Percentiles rank a stretch among this genome's conserved stretches.
Evolutionary conservation across 169 alveolate species (phyloP).

Genomic region (Eimeria falciformis): DNA sequence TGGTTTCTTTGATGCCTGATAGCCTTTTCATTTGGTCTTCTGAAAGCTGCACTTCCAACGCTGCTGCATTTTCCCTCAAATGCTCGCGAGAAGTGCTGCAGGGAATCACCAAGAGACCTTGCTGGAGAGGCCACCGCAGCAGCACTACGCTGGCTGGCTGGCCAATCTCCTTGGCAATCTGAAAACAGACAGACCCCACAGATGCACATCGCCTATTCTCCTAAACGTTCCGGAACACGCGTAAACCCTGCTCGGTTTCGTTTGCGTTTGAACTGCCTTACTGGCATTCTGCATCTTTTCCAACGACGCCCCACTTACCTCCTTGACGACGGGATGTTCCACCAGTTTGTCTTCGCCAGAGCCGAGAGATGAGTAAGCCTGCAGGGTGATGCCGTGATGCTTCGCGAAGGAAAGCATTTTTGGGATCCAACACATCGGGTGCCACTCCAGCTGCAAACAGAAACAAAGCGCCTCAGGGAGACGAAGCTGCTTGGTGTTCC

Average conservation of each 20-base stretch:
- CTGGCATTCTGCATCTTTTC: background rate
- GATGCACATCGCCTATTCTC: background rate
- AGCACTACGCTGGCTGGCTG: slow-evolving; percentile 52
- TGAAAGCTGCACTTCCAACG: slow-evolving; percentile 34
- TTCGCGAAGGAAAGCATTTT: slow-evolving; percentile 21
- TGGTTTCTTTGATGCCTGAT: slow-evolving; percentile 14
- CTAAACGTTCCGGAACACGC: background rate
- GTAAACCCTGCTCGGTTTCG: background rate
- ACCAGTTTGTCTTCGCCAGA: slow-evolving; percentile 62
- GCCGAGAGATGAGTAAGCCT: slow-evolving; percentile 79
- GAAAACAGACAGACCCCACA: background rate
- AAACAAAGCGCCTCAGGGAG: too few species aligned
- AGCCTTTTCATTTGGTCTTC: slow-evolving; percentile 66
- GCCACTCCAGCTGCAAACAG: slow-evolving; percentile 72
- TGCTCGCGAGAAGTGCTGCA: slow-evolving; percentile 58
- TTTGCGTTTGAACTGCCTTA: background rate
- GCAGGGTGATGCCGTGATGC: slow-evolving; percentile 65
- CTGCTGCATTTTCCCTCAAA: slow-evolving; percentile 29
- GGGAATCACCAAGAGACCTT: slow-evolving; percentile 61
- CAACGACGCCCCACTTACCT: slow-evolving; percentile 13
- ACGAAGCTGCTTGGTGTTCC: too few species aligned
- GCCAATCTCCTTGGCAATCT: slow-evolving; percentile 43
- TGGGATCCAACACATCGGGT: slow-evolving; percentile 67
- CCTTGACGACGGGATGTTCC: slow-evolving; percentile 57
- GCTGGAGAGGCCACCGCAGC: slow-evolving; percentile 75